Evolutionary conservation across 2,329 filamentous ascomycete species (phyloP).

Genomic region (Cercospora brassicicola): DNA sequence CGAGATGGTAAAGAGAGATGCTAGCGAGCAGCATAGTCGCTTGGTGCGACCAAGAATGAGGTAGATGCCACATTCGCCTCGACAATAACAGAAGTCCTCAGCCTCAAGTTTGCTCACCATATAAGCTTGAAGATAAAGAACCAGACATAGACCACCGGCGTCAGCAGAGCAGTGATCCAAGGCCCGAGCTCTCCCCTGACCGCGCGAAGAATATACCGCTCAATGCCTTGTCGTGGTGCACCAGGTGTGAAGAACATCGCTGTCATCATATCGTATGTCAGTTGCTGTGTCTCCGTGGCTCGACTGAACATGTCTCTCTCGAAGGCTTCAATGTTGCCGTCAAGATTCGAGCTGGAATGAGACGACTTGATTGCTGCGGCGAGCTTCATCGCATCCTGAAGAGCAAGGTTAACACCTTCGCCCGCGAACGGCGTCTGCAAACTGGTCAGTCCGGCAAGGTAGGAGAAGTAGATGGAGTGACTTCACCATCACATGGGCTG

Average conservation of each 20-base stretch:
- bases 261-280: conserved; percentile 48
- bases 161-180: conserved; percentile 22
- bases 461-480: not conserved
- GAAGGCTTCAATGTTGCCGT: conserved; percentile 16
- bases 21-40: not conserved
- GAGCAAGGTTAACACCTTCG: conserved; percentile 25
- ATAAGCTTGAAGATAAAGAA: conserved; percentile 37
- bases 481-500: conserved; percentile 41
- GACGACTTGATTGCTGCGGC: conserved; percentile 38
- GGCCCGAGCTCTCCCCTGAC: conserved; percentile 27
- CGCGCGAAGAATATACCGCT: conserved; percentile 37
- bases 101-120: conserved; percentile 18
- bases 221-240: conserved; percentile 48
- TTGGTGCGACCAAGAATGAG: not conserved
- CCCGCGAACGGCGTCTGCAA: conserved; percentile 31
- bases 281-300: conserved; percentile 38
- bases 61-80: not conserved
- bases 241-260: conserved; percentile 53
- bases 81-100: not conserved
- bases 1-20: not conserved
- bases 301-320: conserved; percentile 44
- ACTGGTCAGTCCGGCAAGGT: not conserved
- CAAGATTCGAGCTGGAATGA: not conserved
- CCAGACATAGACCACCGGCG: conserved; percentile 33
- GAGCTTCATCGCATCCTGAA: conserved; percentile 32